Conservation (phyloP, 2,329 filamentous ascomycete genomes). For the Tolypocladium guangdongense region DNA sequence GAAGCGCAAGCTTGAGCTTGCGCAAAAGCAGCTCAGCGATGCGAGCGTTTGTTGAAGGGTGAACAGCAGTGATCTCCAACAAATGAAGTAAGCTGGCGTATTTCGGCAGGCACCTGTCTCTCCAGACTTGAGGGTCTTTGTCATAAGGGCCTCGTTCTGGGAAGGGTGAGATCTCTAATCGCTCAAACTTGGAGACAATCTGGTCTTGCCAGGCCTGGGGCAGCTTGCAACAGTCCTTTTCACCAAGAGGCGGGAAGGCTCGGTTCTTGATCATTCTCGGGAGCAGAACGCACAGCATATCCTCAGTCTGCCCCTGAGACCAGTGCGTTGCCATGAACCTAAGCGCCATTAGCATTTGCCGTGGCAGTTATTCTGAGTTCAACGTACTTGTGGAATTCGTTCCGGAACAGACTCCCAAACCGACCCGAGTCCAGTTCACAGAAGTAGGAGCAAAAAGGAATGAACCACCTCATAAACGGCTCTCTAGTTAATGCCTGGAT, state of each 20-base stretch:
- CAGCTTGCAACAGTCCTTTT: constrained; percentile 43
- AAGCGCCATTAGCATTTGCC: constrained; percentile 7
- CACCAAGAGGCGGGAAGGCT: constrained; percentile 41
- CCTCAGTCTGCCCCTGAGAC: constrained; percentile 54
- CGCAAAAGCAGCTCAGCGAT: constrained; percentile 55
- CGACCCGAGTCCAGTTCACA: constrained; percentile 61
- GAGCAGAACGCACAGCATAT: constrained; percentile 57
- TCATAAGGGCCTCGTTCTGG: constrained; percentile 52
- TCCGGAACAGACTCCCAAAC: constrained; percentile 70
- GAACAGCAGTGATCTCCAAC: constrained; percentile 48
- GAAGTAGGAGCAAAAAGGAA: constrained; percentile 76
- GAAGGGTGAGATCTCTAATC: constrained; percentile 52
- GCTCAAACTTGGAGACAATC: constrained; percentile 59
- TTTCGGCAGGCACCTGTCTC: constrained; percentile 52
- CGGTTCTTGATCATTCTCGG: constrained; percentile 50
- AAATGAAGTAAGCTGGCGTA: constrained; percentile 58
- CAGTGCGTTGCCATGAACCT: constrained; percentile 70
- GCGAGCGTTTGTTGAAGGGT: constrained; percentile 54
- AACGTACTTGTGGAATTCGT: constrained; percentile 67
- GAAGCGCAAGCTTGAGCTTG: constrained; percentile 54
- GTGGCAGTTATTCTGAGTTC: too few species aligned
- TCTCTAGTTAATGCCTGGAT: constrained; percentile 54
- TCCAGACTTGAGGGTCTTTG: constrained; percentile 51
- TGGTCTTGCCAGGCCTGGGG: constrained; percentile 63
- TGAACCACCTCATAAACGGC: constrained; percentile 59